Conservation (phyloP, 1,284 basidiomycete genomes). For the Pascua sp. region DNA sequence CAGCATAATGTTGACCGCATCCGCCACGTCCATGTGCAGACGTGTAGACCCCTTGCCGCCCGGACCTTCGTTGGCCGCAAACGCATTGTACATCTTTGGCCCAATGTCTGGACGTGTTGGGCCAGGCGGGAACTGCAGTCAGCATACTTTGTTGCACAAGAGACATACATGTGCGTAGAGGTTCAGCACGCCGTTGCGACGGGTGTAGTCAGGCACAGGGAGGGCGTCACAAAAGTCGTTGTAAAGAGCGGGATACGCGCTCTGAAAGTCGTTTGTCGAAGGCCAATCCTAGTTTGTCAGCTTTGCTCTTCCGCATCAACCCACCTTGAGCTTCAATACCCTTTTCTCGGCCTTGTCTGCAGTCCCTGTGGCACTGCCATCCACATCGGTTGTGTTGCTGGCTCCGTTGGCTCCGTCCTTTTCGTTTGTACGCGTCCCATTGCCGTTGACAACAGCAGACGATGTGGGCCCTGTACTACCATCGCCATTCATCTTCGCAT, state of each 20-base stretch:
- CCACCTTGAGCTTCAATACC: conserved; percentile 77
- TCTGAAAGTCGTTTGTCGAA: conserved; percentile 74
- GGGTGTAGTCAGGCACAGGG: conserved; percentile 81
- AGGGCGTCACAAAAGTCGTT: conserved; percentile 78
- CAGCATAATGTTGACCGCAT: conserved; percentile 89
- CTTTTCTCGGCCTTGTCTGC: conserved; percentile 43
- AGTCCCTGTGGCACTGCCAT: background rate
- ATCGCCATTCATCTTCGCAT: too few species aligned
- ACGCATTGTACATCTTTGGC: conserved; percentile 57
- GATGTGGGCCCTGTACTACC: too few species aligned
- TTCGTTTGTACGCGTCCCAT: background rate
- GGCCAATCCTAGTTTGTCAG: conserved; percentile 71
- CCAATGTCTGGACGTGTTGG: conserved; percentile 84
- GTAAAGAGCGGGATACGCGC: conserved; percentile 78
- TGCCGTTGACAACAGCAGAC: background rate
- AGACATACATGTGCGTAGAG: conserved; percentile 58
- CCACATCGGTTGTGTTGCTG: background rate
- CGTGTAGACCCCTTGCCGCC: conserved; percentile 57
- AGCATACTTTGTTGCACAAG: background rate
- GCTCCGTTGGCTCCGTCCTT: background rate
- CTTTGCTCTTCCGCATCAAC: conserved; percentile 6
- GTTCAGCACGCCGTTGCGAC: conserved; percentile 82
- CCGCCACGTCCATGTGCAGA: conserved; percentile 94
- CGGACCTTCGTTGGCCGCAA: conserved; percentile 28
- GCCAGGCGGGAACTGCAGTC: conserved; percentile 76